Conservation (phyloP, 441 rosid genomes). For the Cnidoscolus chayamansa region DNA sequence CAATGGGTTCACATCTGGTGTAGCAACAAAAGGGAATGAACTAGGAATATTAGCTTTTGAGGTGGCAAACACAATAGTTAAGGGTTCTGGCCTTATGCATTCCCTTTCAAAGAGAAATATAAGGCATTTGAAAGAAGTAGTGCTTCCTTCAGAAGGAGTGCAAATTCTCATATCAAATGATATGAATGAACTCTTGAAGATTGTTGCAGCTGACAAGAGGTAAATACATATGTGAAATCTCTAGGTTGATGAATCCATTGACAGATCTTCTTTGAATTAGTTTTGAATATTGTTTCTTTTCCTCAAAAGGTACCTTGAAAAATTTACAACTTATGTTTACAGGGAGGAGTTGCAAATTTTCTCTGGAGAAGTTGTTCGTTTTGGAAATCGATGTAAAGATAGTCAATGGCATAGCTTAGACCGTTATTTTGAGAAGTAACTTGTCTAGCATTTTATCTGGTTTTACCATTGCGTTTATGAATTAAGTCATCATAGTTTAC, state of each 20-base stretch:
- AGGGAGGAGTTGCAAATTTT: constrained; percentile 90
- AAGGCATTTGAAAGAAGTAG: constrained; percentile 65
- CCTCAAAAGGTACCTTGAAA: neutral
- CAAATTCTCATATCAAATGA: constrained; percentile 75
- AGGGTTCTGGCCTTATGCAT: constrained; percentile 84
- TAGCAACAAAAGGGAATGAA: constrained; percentile 74
- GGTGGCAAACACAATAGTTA: constrained; percentile 91
- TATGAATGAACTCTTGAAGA: constrained; percentile 62
- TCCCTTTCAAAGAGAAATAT: constrained; percentile 67
- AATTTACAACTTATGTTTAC: constrained; percentile 17
- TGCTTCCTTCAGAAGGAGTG: constrained; percentile 83
- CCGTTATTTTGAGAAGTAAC: constrained; percentile 92
- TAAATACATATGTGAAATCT: constrained; percentile 25
- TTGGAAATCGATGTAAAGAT: constrained; percentile 95
- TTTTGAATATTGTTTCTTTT: neutral
- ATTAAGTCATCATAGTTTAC: neutral
- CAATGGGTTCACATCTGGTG: constrained; percentile 61
- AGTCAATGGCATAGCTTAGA: constrained; percentile 97
- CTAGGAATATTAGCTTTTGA: constrained; percentile 82
- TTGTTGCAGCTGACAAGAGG: constrained; percentile 93
- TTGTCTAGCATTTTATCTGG: neutral
- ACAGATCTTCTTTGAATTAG: neutral
- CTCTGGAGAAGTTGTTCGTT: constrained; percentile 92
- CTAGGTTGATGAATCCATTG: neutral
- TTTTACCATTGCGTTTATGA: neutral